Evolutionary conservation across 2,329 filamentous ascomycete species (phyloP), one percentile per base, ranked within the genome.

Genomic region (Aaosphaeria pasadenensis): DNA sequence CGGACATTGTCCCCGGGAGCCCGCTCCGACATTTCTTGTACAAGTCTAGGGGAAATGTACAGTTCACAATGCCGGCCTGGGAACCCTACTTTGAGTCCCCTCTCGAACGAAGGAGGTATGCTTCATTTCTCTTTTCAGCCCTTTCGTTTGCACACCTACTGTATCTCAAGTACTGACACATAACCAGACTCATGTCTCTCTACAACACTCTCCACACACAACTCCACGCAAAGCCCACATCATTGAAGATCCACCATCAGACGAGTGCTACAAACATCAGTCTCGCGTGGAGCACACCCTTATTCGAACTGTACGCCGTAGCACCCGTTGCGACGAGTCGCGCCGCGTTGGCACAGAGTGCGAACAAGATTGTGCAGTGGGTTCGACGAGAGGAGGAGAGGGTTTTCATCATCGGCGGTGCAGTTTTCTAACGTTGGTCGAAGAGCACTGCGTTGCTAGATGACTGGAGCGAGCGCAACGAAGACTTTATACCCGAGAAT

Each of bases 391-490:
- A 99, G 71, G 92, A 97, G 71, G 91, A 97, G 71, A 79, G 94
- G 48, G 76, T 97, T 5, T 99, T 99, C 65, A 96, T 99, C 50
- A 94, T 99, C 64, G 94, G 94, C 1, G 95, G 94, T n/a, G 94
- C 91, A 39, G 92, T 97, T 17, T 79, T 78, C 53, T 79, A 39
- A 47, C 28, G 30, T 36, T 24, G 17, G 17, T 24, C 17, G 17
- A 24, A 24, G 17, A 24, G 17, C 17, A 24, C 17, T 24, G 17
- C 17, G 17, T 24, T 24, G 17, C 17, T 24, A 24, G 2, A 24
- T 24, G 17, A 24, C 17, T 24, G 2, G 17, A 24, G 17, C 17
- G 17, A 24, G 17, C 17, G 17, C 17, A 24, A 24, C 17, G 17
- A 24, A 24, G 17, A 24, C 2, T 24, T 24, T 24, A 24, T 24